Evolutionary conservation across 2,329 filamentous ascomycete species (phyloP).

Genomic region (Colletotrichum endophyticum): DNA sequence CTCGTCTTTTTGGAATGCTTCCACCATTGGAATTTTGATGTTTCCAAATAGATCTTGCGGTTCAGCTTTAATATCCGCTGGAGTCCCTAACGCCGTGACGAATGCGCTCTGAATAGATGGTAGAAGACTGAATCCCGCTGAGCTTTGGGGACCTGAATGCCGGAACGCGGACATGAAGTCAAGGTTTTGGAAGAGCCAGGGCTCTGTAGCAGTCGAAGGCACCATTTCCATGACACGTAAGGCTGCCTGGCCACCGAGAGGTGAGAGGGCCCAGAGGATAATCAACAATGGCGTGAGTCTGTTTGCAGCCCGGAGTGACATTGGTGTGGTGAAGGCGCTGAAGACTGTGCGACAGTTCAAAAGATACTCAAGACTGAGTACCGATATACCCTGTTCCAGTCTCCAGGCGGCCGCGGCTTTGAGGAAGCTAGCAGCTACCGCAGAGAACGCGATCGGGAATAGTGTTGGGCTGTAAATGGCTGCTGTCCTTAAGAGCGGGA

Average conservation of each 20-base stretch:
- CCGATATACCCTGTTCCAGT: background rate
- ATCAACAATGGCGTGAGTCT: background rate
- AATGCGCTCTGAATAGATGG: background rate
- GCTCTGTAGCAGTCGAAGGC: background rate
- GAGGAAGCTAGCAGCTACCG: background rate
- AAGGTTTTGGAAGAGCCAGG: background rate
- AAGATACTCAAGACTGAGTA: background rate
- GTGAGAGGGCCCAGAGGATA: background rate
- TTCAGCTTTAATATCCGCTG: background rate
- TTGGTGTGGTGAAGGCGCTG: background rate
- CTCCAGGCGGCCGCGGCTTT: background rate
- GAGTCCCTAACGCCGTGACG: background rate
- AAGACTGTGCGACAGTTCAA: background rate
- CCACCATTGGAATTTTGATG: background rate
- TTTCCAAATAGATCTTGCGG: conserved; percentile 1
- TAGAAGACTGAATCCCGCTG: background rate
- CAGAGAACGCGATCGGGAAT: conserved; percentile 3
- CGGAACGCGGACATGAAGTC: background rate
- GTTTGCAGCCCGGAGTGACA: background rate
- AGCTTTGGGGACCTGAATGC: background rate
- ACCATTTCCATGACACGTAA: background rate
- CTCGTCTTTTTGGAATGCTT: background rate
- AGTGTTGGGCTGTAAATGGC: conserved; percentile 1
- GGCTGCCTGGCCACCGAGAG: background rate
- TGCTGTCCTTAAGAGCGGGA: background rate